phyloP scores from a whole-genome alignment of 2,329 filamentous ascomycete genomes.

The Penicillium glabrum region DNA sequence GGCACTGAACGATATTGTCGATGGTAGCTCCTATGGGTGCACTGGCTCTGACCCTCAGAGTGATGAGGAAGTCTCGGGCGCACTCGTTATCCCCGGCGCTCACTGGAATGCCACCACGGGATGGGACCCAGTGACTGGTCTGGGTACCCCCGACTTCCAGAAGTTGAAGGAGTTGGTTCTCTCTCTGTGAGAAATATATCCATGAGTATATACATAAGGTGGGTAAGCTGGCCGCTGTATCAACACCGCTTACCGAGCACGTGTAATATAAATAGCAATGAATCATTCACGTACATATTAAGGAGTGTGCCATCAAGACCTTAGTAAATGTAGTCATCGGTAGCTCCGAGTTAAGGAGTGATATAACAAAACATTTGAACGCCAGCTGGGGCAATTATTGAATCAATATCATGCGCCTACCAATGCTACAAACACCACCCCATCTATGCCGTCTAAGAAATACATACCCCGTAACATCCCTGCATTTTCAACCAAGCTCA shows the following conservation, averaged over 20 bases:
- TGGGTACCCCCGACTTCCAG: constrained; percentile 32
- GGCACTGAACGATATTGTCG: constrained; percentile 50
- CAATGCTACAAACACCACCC: neutral
- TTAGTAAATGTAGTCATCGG: neutral
- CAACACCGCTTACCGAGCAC: neutral
- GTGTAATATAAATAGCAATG: neutral
- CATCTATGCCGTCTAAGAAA: neutral
- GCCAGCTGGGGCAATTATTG: no score
- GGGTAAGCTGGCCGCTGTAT: neutral
- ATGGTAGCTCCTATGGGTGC: constrained; percentile 36
- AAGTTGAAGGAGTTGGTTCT: constrained; percentile 22
- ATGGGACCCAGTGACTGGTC: constrained; percentile 45
- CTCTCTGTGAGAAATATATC: constrained; percentile 4
- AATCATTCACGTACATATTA: neutral
- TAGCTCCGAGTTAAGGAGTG: no score
- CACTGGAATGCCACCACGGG: constrained; percentile 34
- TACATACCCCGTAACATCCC: neutral
- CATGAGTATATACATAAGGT: neutral
- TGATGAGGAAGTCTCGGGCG: constrained; percentile 16
- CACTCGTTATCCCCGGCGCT: constrained; percentile 25
- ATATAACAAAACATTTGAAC: neutral
- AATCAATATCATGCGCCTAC: no score
- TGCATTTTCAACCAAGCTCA: constrained; percentile 34
- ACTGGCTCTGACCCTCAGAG: constrained; percentile 32
- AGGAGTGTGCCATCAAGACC: neutral